Base-by-base conservation (phyloP, 2,329 filamentous ascomycete genomes). In the Colletotrichum lini region DNA sequence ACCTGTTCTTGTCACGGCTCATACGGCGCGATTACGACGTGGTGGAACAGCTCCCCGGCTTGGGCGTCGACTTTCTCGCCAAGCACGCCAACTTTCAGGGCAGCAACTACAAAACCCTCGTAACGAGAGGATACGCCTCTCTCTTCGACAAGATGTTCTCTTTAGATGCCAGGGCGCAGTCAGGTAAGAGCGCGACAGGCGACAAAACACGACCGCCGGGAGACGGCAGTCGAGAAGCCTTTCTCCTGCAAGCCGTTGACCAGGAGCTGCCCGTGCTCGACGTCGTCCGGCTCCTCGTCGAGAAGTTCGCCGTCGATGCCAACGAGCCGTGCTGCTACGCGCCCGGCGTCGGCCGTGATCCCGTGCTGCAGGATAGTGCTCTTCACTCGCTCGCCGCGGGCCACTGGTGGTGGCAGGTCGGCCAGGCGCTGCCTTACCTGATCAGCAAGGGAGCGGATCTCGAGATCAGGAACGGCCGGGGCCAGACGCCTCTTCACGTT, bases 181-280 rank as follows among this genome's bases (percentile, higher is more conserved):
- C 62, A 4, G 3, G 4, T 26, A 57, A 3, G 73, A 74, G 42
- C 35, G 49, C 15, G 18, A 18, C 2, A 12, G 13, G 0, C 3
- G 26, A 47, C n/a, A 23, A 45, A 1, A 54, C 0, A 5, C 56
- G n/a, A 4, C 40, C 38, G 0, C 42, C 42, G 42, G 42, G 42
- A 2, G 12, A 16, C 4, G 42, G 12, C 16, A 44, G 15, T 15
- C 23, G 16, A 3, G 15, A 35, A 13, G 76, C 77, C 0, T 75
- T 78, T 4, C 67, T 81, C 2, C 47, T 76, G 6, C 57, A 74
- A 3, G 80, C 80, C 26, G 77, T 80, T 53, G 42, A 63, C 13
- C 73, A 78, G 47, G 67, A 77, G 4, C 66, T 80, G 9, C 82
- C 82, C 9, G 80, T 82, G 47, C 78, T 83, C 69, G 75, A 77